Conservation (phyloP, 768 basidiomycete genomes). For the Dioszegia crocea region DNA sequence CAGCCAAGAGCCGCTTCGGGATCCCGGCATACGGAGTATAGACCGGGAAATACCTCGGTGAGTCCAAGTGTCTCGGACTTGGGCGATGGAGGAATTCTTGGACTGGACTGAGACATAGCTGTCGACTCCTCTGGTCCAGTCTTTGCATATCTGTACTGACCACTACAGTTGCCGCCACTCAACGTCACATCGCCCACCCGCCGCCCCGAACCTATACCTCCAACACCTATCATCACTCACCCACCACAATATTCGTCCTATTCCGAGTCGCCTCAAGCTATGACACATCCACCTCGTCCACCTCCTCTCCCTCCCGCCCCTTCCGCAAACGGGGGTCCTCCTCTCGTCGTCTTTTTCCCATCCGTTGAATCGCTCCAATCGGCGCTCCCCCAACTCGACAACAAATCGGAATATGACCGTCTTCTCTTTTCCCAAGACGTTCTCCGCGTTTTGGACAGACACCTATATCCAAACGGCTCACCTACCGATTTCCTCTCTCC, state of each 20-base stretch:
- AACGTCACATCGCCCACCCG: conserved; percentile 58
- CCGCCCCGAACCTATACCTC: conserved; percentile 60
- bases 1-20: neutral
- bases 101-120: neutral
- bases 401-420: conserved; percentile 60
- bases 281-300: conserved; percentile 2
- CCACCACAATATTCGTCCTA: neutral
- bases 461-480: conserved; percentile 50
- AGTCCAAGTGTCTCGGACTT: neutral
- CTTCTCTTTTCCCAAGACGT: conserved; percentile 80
- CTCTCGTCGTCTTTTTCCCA: conserved; percentile 1
- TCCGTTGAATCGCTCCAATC: neutral
- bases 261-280: neutral
- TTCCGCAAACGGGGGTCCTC: neutral
- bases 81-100: too few species aligned
- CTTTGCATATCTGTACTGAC: neutral
- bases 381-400: conserved; percentile 48
- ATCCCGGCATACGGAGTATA: neutral
- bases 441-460: conserved; percentile 68
- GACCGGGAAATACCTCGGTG: neutral
- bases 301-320: neutral
- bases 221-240: conserved; percentile 1
- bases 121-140: neutral
- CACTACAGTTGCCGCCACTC: conserved; percentile 12
- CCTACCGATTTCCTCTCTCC: conserved; percentile 48